Conservation (phyloP, 805 yeast species). For the Wickerhamiella australiensis region DNA sequence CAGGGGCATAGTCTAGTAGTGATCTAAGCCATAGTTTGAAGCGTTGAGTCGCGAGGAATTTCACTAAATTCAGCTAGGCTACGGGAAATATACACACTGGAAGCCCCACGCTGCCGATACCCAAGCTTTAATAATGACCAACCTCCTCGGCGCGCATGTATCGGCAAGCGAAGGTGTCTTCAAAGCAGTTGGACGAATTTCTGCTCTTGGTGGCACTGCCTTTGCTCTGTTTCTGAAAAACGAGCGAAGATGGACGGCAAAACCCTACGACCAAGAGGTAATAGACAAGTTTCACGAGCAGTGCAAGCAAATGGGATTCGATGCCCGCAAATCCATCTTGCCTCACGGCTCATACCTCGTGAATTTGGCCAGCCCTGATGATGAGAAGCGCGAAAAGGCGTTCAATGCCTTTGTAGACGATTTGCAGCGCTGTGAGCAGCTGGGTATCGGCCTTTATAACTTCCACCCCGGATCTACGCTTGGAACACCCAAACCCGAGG, state of each 20-base stretch:
- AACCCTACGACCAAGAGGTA: conserved; percentile 57
- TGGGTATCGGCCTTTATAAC: conserved; percentile 77
- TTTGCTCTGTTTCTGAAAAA: conserved; percentile 86
- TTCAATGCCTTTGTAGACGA: conserved; percentile 75
- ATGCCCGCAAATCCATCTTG: conserved; percentile 42
- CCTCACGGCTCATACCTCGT: conserved; percentile 95
- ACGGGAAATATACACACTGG: no score
- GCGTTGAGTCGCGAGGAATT: no score
- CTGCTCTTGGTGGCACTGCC: conserved; percentile 53
- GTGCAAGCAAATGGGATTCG: conserved; percentile 50
- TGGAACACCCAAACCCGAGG: conserved; percentile 53
- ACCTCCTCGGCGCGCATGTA: conserved; percentile 80
- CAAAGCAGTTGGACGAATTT: conserved; percentile 51
- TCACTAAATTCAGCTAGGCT: no score
- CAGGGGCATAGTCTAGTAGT: no score
- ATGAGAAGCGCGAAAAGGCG: conserved; percentile 63
- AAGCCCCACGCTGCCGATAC: no score
- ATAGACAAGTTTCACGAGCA: conserved; percentile 49
- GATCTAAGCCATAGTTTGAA: no score
- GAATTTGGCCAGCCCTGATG: conserved; percentile 83
- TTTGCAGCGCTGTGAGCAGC: conserved; percentile 68
- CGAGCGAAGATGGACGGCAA: conserved; percentile 85
- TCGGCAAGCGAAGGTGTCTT: conserved; percentile 69
- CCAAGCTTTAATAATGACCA: conserved; percentile 4
- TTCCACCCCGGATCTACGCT: conserved; percentile 81